Evolutionary conservation across 202 grass and related monocot species (phyloP).

Genomic region (Setaria italica): DNA sequence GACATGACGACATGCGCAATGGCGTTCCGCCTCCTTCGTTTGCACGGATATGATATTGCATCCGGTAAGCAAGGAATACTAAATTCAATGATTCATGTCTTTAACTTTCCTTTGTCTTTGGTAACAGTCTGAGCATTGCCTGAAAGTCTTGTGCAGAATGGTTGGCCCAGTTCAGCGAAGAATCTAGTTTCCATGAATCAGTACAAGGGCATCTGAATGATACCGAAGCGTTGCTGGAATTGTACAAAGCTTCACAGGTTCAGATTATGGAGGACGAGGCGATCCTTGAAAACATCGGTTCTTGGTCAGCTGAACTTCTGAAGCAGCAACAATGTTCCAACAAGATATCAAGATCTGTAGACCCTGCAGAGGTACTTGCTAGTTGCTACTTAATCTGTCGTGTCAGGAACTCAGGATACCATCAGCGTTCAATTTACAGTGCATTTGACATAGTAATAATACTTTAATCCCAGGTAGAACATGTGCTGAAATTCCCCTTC

Average conservation of each 20-base stretch:
- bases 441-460: no score
- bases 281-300: conserved; percentile 46
- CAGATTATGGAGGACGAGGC: conserved; percentile 44
- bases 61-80: conserved; percentile 30
- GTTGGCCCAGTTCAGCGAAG: conserved; percentile 42
- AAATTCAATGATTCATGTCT: no score
- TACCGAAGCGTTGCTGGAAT: conserved; percentile 51
- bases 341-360: not conserved
- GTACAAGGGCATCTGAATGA: conserved; percentile 57
- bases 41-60: conserved; percentile 56
- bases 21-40: conserved; percentile 61
- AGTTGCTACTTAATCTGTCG: no score
- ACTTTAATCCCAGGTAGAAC: conserved; percentile 8
- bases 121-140: no score
- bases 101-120: no score
- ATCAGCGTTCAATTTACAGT: no score
- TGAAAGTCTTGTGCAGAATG: conserved; percentile 34
- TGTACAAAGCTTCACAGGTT: conserved; percentile 64
- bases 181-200: conserved; percentile 40
- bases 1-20: conserved; percentile 50
- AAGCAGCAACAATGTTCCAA: conserved; percentile 31
- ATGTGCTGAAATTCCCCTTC: conserved; percentile 54
- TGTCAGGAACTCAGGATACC: no score
- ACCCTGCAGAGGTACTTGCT: conserved; percentile 19
- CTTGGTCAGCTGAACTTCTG: conserved; percentile 51